Percentiles rank a stretch among this genome's conserved stretches.
phyloP scores from a whole-genome alignment of 2,329 filamentous ascomycete genomes.

The Ophiostoma quercus region DNA sequence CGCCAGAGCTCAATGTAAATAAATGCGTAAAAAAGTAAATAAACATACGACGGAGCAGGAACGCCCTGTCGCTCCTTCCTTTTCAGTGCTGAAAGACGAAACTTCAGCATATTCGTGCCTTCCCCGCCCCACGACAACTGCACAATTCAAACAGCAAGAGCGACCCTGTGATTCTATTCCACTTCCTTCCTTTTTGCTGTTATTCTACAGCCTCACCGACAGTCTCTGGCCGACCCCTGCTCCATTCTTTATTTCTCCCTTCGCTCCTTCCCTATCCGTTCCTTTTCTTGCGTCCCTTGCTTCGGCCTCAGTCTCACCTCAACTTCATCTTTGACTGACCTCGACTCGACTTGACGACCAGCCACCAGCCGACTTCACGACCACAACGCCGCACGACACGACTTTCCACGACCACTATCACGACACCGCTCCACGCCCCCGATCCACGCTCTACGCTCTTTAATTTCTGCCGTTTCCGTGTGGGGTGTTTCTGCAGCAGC shows the following conservation, averaged over 20 bases:
- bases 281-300: neutral
- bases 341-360: constrained; percentile 10
- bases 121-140: neutral
- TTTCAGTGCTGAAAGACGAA: neutral
- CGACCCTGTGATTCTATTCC: neutral
- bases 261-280: neutral
- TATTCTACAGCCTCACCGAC: neutral
- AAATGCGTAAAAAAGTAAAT: constrained; percentile 18
- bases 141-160: neutral
- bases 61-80: constrained; percentile 9
- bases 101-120: constrained; percentile 4
- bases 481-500: constrained; percentile 6
- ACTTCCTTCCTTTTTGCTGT: neutral
- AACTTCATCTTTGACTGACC: neutral
- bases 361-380: constrained; percentile 1
- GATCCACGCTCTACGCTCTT: constrained; percentile 1
- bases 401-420: constrained; percentile 14
- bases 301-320: neutral
- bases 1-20: constrained; percentile 3
- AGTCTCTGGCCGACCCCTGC: constrained; percentile 17
- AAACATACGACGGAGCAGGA: constrained; percentile 20
- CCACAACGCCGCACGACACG: constrained; percentile 19
- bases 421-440: constrained; percentile 9
- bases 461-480: constrained; percentile 8
- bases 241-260: constrained; percentile 3